Percentiles rank a stretch among this genome's conserved stretches.
These are phyloP conservation scores for Verticillium tricorpus DNA, from an alignment of 2,329 filamentous ascomycete species.

Conservation along the genomic window DNA sequence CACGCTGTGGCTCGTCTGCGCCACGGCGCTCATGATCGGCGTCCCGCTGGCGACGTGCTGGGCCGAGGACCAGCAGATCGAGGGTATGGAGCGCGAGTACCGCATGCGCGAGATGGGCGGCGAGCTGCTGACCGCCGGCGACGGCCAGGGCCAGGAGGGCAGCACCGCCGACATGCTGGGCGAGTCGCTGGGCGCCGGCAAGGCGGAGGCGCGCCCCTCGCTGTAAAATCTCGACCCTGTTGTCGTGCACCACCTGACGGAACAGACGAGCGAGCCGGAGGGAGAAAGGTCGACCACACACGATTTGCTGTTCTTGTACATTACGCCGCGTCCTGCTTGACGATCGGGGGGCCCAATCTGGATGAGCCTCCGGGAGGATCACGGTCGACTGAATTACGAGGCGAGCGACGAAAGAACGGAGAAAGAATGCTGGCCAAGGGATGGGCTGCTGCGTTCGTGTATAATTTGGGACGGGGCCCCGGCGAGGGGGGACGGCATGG, in stretches of 20 bases:
- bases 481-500: not conserved
- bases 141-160: conserved; percentile 23
- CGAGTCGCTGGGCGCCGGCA: conserved; percentile 38
- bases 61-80: conserved; percentile 91
- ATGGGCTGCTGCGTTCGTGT: not conserved
- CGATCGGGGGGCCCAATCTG: not conserved
- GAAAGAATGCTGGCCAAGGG: not conserved
- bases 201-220: conserved; percentile 40
- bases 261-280: not conserved
- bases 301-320: not conserved
- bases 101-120: conserved; percentile 89
- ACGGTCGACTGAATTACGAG: not conserved
- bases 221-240: conserved; percentile 30
- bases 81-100: conserved; percentile 97
- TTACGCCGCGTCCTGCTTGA: not conserved
- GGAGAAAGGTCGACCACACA: not conserved
- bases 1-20: conserved; percentile 85
- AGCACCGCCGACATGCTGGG: conserved; percentile 46
- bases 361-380: not conserved
- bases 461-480: not conserved
- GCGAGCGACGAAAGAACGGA: not conserved
- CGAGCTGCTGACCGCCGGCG: conserved; percentile 56
- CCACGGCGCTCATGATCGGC: conserved; percentile 81
- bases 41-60: conserved; percentile 92
- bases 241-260: not conserved